phyloP scores from a whole-genome alignment of 2,329 filamentous ascomycete species.

The Thielaviopsis ethacetica region DNA sequence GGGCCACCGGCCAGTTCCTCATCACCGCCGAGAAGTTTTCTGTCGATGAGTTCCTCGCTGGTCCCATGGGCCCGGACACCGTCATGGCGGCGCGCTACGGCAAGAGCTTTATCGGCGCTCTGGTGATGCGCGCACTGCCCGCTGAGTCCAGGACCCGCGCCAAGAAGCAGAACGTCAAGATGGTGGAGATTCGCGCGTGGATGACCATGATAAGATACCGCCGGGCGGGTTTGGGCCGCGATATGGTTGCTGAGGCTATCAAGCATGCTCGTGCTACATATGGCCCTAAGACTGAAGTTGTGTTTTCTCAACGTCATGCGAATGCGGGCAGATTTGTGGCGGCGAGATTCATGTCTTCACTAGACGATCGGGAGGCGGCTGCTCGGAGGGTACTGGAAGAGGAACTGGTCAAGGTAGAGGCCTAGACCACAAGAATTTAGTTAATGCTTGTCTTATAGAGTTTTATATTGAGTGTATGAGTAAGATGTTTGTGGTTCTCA shows the following conservation, averaged over 20 bases:
- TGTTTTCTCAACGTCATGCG: neutral
- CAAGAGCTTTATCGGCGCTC: neutral
- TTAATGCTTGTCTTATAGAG: too few relatives aligned
- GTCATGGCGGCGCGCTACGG: neutral
- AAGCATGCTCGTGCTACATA: neutral
- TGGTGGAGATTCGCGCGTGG: conserved; percentile 52
- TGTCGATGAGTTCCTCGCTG: neutral
- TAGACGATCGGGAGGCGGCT: neutral
- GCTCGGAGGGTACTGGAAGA: conserved; percentile 1
- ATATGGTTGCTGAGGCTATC: conserved; percentile 32
- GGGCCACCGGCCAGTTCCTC: neutral
- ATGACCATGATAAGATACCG: conserved; percentile 58
- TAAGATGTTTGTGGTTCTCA: too few relatives aligned
- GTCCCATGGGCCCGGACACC: neutral
- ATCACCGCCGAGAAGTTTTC: neutral
- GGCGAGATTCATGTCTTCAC: neutral
- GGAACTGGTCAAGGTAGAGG: neutral
- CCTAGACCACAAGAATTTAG: neutral
- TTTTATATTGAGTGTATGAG: too few relatives aligned
- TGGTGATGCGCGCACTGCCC: neutral
- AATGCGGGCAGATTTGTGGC: conserved; percentile 4
- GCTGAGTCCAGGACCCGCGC: neutral
- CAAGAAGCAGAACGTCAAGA: neutral
- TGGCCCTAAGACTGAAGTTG: neutral
- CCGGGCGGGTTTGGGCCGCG: conserved; percentile 51